Base-by-base conservation (phyloP, 192 early-diverging fungal species). In the Umbelopsis isabellina region DNA sequence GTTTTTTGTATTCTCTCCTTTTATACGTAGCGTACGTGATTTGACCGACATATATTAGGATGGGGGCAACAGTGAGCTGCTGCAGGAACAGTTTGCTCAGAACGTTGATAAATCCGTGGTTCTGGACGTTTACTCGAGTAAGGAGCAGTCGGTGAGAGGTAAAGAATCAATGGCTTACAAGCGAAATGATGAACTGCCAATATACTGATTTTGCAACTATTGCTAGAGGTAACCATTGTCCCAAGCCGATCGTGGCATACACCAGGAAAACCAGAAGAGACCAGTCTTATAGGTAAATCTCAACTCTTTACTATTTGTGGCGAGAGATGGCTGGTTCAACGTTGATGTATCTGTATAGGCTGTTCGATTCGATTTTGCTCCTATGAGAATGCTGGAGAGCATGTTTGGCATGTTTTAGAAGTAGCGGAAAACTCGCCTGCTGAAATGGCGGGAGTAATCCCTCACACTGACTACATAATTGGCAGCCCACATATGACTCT, bases 401-500 rank as follows among this genome's bases (percentile, higher is more conserved):
- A 89, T 75, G 85, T 90, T 2, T 90, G 89, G 89, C 89, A 90
- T 69, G 74, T 90, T 10, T 74, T 90, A n/a, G 86, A 89, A 47
- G 83, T 92, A 27, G 78, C 82, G 21, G 83, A 80, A 2, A 82
- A 91, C 67, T 91, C 91, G 11, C 91, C 91, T 8, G 91, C 91
- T 11, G 84, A 85, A 75, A 79, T 78, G 74, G 91, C 91, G 20
- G 74, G 74, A 30, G 75, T 93, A 18, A 83, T 85, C 23, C 69
- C 91, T 13, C 77, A 87, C 52, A 80, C 83, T 18, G 91, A 93
- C 74, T 93, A 92, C 75, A 84, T 93, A n/a, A 87, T 93, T 52
- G 91, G 89, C 16, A 85, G 85, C 30, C 90, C 88, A 52, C 79
- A 88, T 27, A 78, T 77, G 7, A 83, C 83, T 20, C 75, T 93